phyloP scores from a whole-genome alignment of 1,139 yeast genomes.

The Debaryomyces sp. region DNA sequence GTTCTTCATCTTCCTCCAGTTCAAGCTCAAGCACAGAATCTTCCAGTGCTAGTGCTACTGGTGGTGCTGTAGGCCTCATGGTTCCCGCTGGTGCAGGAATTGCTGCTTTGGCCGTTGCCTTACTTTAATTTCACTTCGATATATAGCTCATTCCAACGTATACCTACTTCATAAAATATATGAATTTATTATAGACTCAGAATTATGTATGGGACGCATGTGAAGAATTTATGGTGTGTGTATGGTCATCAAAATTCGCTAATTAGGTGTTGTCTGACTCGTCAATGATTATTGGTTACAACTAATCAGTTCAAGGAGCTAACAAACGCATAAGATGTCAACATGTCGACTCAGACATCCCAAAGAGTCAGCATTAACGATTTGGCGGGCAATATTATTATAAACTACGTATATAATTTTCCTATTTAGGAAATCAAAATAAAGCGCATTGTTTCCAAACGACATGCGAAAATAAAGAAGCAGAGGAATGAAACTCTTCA shows the following conservation, averaged over 20 bases:
- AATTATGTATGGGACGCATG: not conserved
- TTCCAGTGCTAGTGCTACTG: constrained; percentile 11
- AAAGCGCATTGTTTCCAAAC: not conserved
- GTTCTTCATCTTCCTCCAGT: constrained; percentile 7
- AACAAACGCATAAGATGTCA: not conserved
- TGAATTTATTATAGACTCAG: not conserved
- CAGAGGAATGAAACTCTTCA: not conserved
- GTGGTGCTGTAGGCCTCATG: constrained; percentile 17
- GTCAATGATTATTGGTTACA: not conserved
- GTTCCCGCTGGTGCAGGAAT: constrained; percentile 40
- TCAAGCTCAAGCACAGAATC: constrained; percentile 2
- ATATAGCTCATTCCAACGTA: not conserved
- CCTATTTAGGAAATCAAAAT: not conserved
- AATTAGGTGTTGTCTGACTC: not conserved
- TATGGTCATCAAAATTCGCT: not conserved
- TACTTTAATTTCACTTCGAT: constrained; percentile 25
- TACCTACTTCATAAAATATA: not conserved
- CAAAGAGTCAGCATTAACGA: not conserved
- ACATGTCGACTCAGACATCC: not conserved
- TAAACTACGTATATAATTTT: not conserved
- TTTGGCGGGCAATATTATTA: not conserved
- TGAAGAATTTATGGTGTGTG: not conserved
- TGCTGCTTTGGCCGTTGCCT: constrained; percentile 40
- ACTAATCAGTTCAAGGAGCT: not conserved
- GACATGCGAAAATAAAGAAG: not conserved